A percentile compares a stretch with the other conserved stretches of the same genome.
Conservation (phyloP, 371 early-diverging fungal species). For the Lichtheimia hyalospora region DNA sequence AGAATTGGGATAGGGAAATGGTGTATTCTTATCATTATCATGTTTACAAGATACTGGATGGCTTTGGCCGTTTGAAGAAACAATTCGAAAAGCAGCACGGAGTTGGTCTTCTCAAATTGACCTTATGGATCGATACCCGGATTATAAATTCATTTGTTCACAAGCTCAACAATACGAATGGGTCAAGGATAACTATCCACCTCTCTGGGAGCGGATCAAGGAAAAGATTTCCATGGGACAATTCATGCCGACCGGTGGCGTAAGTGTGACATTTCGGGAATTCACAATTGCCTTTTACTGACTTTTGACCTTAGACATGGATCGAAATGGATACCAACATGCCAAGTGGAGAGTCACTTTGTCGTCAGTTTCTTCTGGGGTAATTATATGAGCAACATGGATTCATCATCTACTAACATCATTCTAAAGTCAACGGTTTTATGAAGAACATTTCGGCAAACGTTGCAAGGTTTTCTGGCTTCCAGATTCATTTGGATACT, state of each 20-base stretch:
- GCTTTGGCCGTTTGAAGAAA: constrained; percentile 96
- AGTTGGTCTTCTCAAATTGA: constrained; percentile 63
- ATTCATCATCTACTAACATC: not conserved
- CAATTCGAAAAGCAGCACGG: constrained; percentile 88
- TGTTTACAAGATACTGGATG: constrained; percentile 62
- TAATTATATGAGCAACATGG: constrained; percentile 12
- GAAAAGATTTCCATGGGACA: constrained; percentile 68
- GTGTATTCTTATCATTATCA: not conserved
- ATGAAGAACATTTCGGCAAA: constrained; percentile 82
- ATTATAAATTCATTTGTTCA: constrained; percentile 88
- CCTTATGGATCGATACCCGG: constrained; percentile 85
- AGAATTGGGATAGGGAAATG: too few relatives aligned
- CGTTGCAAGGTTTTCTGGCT: constrained; percentile 90
- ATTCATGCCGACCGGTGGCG: constrained; percentile 92
- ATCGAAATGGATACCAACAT: constrained; percentile 98
- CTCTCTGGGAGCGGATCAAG: constrained; percentile 76
- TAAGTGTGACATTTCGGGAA: constrained; percentile 15
- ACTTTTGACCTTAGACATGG: constrained; percentile 73
- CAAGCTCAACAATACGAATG: constrained; percentile 97
- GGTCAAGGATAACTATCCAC: constrained; percentile 84
- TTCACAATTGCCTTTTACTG: not conserved
- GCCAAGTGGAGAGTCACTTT: constrained; percentile 91
- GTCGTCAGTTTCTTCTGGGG: constrained; percentile 90
- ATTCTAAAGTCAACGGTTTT: constrained; percentile 72
- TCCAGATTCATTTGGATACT: constrained; percentile 89